Evolutionary conservation across 768 basidiomycete species (phyloP).

Genomic region (Mycena alexandri): DNA sequence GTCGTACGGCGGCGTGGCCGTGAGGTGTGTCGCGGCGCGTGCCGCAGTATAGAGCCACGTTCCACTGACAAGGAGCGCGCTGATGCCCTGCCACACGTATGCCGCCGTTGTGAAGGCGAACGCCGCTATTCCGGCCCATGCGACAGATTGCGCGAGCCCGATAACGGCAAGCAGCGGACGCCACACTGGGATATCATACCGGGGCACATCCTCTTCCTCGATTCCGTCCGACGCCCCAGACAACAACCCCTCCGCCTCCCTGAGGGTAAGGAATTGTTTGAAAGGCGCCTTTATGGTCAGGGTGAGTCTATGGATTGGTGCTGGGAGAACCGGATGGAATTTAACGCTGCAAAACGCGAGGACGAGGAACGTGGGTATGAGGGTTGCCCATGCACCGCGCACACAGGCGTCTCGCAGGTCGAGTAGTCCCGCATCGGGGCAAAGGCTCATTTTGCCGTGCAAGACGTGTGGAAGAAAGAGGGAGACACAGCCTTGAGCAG

Average conservation of each 20-base stretch:
- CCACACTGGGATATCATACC: slow-evolving; percentile 63
- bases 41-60: slow-evolving; percentile 79
- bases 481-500: no score
- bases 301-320: slow-evolving; percentile 40
- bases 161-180: slow-evolving; percentile 68
- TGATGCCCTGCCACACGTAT: slow-evolving; percentile 49
- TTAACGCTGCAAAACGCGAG: slow-evolving; percentile 52
- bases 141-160: slow-evolving; percentile 66
- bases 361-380: slow-evolving; percentile 62
- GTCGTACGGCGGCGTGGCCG: slow-evolving; percentile 71
- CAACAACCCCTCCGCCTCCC: slow-evolving; percentile 65
- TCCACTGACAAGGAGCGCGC: slow-evolving; percentile 60
- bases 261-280: slow-evolving; percentile 59
- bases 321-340: slow-evolving; percentile 49
- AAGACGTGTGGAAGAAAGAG: no score
- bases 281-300: slow-evolving; percentile 50
- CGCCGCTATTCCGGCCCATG: slow-evolving; percentile 71
- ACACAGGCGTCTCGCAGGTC: slow-evolving; percentile 63
- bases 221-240: slow-evolving; percentile 37
- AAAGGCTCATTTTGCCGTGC: no score
- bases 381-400: slow-evolving; percentile 62
- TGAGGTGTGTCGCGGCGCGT: slow-evolving; percentile 65
- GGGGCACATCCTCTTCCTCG: slow-evolving; percentile 21
- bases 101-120: slow-evolving; percentile 58
- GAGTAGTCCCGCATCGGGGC: slow-evolving; percentile 24